Conservation (phyloP, 2,329 filamentous ascomycete species). For the Teratosphaeria zuluensis region DNA sequence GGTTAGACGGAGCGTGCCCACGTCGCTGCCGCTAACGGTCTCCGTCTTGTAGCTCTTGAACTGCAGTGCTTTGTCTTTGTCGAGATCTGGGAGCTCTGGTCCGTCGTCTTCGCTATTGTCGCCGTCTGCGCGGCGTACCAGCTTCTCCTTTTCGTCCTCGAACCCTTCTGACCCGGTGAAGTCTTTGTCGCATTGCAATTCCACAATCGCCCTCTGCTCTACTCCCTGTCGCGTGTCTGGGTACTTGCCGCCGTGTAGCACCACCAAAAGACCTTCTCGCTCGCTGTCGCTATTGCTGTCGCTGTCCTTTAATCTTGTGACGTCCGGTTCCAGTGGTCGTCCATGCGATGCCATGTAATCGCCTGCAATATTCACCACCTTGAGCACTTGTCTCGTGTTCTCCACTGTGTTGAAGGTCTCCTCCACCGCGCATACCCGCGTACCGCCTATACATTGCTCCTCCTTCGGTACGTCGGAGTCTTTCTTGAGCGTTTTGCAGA, state of each 20-base stretch:
- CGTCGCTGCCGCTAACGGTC: constrained; percentile 39
- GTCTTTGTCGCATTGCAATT: constrained; percentile 71
- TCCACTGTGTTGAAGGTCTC: constrained; percentile 41
- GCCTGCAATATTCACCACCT: constrained; percentile 66
- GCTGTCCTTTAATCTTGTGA: constrained; percentile 56
- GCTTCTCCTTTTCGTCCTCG: constrained; percentile 37
- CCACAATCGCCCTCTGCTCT: constrained; percentile 67
- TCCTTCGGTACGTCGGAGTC: constrained; percentile 47
- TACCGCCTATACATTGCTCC: constrained; percentile 51
- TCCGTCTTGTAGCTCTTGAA: constrained; percentile 64
- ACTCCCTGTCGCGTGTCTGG: constrained; percentile 39
- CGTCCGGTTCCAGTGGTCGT: constrained; percentile 52
- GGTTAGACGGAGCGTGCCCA: constrained; percentile 60
- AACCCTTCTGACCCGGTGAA: constrained; percentile 62
- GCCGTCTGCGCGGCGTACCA: constrained; percentile 9
- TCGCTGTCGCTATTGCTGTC: constrained; percentile 54
- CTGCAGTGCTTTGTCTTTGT: constrained; percentile 54
- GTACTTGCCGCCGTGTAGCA: constrained; percentile 52
- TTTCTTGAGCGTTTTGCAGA: constrained; percentile 60
- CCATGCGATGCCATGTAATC: constrained; percentile 53
- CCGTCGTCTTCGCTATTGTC: constrained; percentile 26
- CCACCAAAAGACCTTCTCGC: constrained; percentile 62
- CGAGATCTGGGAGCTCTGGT: constrained; percentile 30
- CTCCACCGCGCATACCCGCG: constrained; percentile 69
- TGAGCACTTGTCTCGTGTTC: constrained; percentile 7